Evolutionary conservation across 805 yeast species (phyloP).

Genomic region (Candida peoriensis): DNA sequence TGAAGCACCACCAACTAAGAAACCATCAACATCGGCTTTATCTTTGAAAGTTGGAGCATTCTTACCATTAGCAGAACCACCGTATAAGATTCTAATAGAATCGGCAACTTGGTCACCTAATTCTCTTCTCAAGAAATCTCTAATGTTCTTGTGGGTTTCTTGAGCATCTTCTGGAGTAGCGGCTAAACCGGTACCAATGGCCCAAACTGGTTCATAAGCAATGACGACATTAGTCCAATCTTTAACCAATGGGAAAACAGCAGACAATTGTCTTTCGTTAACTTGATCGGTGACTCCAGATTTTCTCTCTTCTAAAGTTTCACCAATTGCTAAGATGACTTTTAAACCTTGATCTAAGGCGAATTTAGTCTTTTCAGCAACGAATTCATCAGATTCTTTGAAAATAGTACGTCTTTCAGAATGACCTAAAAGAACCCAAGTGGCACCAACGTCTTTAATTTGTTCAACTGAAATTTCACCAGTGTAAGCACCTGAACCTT

Average conservation of each 20-base stretch:
- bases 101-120: constrained; percentile 78
- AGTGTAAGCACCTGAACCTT: constrained; percentile 94
- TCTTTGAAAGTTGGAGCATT: constrained; percentile 88
- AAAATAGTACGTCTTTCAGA: constrained; percentile 96
- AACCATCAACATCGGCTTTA: constrained; percentile 93
- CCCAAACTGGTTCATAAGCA: constrained; percentile 99
- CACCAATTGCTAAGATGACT: constrained; percentile 97
- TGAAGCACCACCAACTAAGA: constrained; percentile 99
- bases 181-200: constrained; percentile 98
- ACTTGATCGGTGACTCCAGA: constrained; percentile 82
- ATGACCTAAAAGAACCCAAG: constrained; percentile 96
- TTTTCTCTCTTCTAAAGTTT: constrained; percentile 92
- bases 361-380: constrained; percentile 91
- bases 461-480: constrained; percentile 92
- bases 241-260: constrained; percentile 70
- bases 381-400: constrained; percentile 83
- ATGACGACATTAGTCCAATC: constrained; percentile 93
- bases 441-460: constrained; percentile 86
- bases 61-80: constrained; percentile 97
- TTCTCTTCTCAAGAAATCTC: constrained; percentile 72
- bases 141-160: constrained; percentile 84
- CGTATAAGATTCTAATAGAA: constrained; percentile 86
- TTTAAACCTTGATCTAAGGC: constrained; percentile 86
- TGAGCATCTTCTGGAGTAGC: constrained; percentile 99
- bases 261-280: constrained; percentile 83